Evolutionary conservation across 1,284 basidiomycete genomes (phyloP).

Genomic region (Tylopilus orsonianus): DNA sequence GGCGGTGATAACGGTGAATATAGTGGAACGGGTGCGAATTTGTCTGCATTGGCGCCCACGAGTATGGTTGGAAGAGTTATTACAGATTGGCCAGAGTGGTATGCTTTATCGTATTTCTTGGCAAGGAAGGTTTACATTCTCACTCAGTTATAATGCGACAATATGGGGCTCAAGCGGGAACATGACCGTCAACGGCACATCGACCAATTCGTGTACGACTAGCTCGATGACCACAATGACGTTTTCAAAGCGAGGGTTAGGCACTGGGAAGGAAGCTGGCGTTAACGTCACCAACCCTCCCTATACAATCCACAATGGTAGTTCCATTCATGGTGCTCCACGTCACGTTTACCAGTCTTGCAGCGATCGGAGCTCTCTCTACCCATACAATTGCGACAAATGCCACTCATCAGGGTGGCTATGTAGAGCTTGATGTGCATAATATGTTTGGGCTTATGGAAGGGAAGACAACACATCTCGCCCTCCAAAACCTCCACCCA

Average conservation of each 20-base stretch:
- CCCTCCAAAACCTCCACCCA: conserved; percentile 34
- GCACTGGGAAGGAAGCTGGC: conserved; percentile 45
- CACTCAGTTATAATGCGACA: conserved; percentile 58
- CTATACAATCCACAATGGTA: conserved; percentile 75
- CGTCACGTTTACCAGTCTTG: not conserved
- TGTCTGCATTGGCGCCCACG: conserved; percentile 36
- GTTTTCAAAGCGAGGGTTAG: conserved; percentile 24
- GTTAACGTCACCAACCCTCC: conserved; percentile 58
- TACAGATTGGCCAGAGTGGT: conserved; percentile 64
- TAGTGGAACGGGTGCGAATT: conserved; percentile 55
- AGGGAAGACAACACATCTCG: conserved; percentile 37
- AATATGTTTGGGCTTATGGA: conserved; percentile 46
- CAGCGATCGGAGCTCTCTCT: conserved; percentile 30
- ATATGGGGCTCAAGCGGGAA: conserved; percentile 71
- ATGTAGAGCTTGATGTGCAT: conserved; percentile 40
- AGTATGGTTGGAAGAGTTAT: conserved; percentile 50
- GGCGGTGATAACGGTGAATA: too few relatives aligned
- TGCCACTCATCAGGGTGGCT: conserved; percentile 40
- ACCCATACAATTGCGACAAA: conserved; percentile 37
- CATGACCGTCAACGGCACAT: conserved; percentile 65
- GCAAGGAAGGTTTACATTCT: not conserved
- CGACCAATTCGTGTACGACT: conserved; percentile 45
- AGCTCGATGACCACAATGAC: conserved; percentile 2
- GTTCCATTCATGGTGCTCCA: not conserved
- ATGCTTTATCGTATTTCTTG: conserved; percentile 17